These are phyloP conservation scores for Sporisorium iseilematis-ciliati DNA, from an alignment of 1,284 basidiomycete species.

Conservation along the genomic window DNA sequence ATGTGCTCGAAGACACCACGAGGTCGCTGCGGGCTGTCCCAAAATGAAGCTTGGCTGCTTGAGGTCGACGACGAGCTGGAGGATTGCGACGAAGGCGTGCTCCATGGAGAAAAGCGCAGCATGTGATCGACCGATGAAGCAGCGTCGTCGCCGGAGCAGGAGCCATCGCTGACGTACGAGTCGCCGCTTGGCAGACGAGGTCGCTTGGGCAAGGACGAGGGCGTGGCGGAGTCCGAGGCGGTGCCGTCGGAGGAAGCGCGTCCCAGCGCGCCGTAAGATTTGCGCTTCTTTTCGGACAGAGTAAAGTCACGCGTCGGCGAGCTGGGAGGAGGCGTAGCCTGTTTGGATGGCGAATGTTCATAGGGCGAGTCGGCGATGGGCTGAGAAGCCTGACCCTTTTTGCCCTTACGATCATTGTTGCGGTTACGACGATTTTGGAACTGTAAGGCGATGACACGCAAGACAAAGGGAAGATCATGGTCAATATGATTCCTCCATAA, in stretches of 20 bases:
- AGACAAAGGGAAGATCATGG: neutral
- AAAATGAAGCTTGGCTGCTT: constrained; percentile 21
- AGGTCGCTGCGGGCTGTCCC: constrained; percentile 18
- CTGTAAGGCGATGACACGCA: constrained; percentile 18
- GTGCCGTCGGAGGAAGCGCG: constrained; percentile 1
- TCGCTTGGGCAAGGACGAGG: constrained; percentile 14
- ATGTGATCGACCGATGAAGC: constrained; percentile 10
- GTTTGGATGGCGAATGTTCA: neutral
- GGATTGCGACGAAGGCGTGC: constrained; percentile 29
- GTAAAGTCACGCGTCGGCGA: constrained; percentile 14
- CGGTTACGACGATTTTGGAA: constrained; percentile 61
- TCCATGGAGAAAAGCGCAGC: constrained; percentile 21
- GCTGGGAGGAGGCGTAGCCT: neutral
- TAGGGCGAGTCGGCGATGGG: neutral
- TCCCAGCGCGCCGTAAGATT: constrained; percentile 30
- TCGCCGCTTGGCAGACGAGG: constrained; percentile 19
- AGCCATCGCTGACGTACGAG: constrained; percentile 12
- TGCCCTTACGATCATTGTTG: constrained; percentile 44
- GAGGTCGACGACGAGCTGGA: constrained; percentile 24
- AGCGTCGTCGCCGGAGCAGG: constrained; percentile 12
- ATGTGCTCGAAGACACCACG: constrained; percentile 28
- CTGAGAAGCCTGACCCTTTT: neutral
- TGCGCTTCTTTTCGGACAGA: constrained; percentile 31
- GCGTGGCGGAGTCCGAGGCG: constrained; percentile 18
- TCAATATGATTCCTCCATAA: neutral